These are phyloP conservation scores for Capillidium heterosporum DNA, from an alignment of 371 early-diverging fungal genomes.

Conservation along the genomic window DNA sequence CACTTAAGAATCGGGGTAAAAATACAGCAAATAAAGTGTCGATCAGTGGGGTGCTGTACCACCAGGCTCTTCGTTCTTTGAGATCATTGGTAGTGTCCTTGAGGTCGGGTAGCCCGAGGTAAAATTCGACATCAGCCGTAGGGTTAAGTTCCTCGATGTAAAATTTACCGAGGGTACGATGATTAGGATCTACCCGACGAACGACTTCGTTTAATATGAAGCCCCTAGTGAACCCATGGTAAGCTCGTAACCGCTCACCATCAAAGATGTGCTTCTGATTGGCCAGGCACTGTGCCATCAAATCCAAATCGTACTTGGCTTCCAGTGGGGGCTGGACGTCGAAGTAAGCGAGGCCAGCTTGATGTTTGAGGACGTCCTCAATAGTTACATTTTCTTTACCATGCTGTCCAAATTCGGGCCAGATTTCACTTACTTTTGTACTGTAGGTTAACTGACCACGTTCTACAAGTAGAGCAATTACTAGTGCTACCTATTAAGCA, in stretches of 20 bases:
- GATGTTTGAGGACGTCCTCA: slow-evolving; percentile 34
- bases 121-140: slow-evolving; percentile 27
- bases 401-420: slow-evolving; percentile 61
- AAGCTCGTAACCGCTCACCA: slow-evolving; percentile 27
- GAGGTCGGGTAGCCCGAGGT: slow-evolving; percentile 9
- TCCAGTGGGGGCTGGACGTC: slow-evolving; percentile 19
- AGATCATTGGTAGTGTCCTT: background rate
- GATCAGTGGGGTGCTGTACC: background rate
- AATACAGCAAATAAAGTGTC: background rate
- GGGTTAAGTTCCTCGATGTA: slow-evolving; percentile 25
- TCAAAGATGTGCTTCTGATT: slow-evolving; percentile 39
- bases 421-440: slow-evolving; percentile 30
- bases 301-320: slow-evolving; percentile 11
- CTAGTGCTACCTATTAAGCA: slow-evolving; percentile 8
- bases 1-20: background rate
- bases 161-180: slow-evolving; percentile 35
- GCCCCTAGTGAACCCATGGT: slow-evolving; percentile 47
- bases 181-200: slow-evolving; percentile 29
- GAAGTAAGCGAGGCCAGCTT: slow-evolving; percentile 35
- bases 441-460: slow-evolving; percentile 30
- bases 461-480: slow-evolving; percentile 37
- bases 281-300: slow-evolving; percentile 18
- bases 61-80: background rate
- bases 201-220: slow-evolving; percentile 55
- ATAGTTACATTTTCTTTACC: slow-evolving; percentile 52